phyloP scores from a whole-genome alignment of 257 asterid genomes.

The Phtheirospermum japonicum region DNA sequence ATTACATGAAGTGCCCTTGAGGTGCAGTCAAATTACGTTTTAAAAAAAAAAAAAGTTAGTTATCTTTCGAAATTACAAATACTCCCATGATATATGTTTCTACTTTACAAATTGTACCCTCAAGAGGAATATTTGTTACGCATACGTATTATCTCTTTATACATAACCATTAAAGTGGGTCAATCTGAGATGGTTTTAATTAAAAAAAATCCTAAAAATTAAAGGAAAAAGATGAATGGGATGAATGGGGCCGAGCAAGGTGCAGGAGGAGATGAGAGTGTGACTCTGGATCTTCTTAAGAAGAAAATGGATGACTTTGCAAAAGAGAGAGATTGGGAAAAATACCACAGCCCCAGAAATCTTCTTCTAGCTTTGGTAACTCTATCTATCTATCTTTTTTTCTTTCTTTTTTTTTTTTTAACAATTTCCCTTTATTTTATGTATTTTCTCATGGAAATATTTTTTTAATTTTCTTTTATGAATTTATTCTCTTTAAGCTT shows the following conservation, averaged over 20 bases:
- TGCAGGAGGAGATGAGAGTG: not conserved
- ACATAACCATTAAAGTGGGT: too few species aligned
- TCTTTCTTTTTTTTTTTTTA: not conserved
- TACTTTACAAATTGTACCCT: too few species aligned
- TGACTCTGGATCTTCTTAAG: conserved; percentile 8
- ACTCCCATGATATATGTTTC: too few species aligned
- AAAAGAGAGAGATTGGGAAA: conserved; percentile 5
- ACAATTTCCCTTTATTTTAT: not conserved
- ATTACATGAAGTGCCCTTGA: too few species aligned
- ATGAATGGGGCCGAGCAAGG: not conserved
- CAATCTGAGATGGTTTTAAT: too few species aligned
- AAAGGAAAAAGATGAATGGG: not conserved
- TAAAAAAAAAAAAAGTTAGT: too few species aligned
- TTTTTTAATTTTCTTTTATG: not conserved
- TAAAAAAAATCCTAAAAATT: not conserved
- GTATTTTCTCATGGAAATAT: too few species aligned
- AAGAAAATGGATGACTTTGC: conserved; percentile 7
- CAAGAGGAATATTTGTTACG: too few species aligned
- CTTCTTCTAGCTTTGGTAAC: conserved; percentile 7
- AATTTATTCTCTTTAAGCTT: too few species aligned
- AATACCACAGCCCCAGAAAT: conserved; percentile 4
- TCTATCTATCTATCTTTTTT: not conserved
- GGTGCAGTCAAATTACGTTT: too few species aligned
- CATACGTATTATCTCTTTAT: not conserved
- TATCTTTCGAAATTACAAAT: too few species aligned